Percentiles rank a stretch among this genome's conserved stretches.
Conservation (phyloP, 2,329 filamentous ascomycete genomes). For the Botrytis medusae region DNA sequence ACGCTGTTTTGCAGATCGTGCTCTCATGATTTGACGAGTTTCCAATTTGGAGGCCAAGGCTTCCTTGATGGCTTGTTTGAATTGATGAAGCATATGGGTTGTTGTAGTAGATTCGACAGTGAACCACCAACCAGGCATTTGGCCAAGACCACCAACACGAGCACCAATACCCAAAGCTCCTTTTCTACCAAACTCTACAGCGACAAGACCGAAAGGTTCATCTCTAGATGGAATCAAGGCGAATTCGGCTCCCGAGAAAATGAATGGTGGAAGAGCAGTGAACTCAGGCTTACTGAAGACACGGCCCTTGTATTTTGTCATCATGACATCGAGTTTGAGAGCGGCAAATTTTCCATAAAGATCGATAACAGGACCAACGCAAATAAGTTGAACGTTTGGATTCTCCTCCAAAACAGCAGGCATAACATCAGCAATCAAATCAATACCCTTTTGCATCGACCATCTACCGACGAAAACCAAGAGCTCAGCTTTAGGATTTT, state of each 20-base stretch:
- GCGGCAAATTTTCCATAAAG: constrained; percentile 68
- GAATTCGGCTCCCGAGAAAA: constrained; percentile 68
- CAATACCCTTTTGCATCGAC: constrained; percentile 68
- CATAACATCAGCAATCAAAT: constrained; percentile 67
- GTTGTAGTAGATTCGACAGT: constrained; percentile 65
- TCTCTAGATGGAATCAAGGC: constrained; percentile 67
- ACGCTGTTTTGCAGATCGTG: constrained; percentile 62
- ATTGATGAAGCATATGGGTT: constrained; percentile 62
- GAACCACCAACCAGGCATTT: constrained; percentile 72
- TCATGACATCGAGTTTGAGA: constrained; percentile 62
- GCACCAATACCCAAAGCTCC: constrained; percentile 66
- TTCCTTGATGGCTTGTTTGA: constrained; percentile 62
- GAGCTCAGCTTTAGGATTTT: constrained; percentile 61
- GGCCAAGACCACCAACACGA: constrained; percentile 65
- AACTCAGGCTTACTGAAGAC: constrained; percentile 70
- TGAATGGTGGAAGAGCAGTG: constrained; percentile 63
- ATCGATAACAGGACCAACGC: constrained; percentile 65
- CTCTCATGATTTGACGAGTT: constrained; percentile 61
- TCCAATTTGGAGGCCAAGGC: constrained; percentile 58
- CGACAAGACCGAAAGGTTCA: constrained; percentile 68
- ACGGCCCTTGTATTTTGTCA: constrained; percentile 61
- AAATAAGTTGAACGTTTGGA: constrained; percentile 60
- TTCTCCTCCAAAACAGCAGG: constrained; percentile 61
- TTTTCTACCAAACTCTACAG: constrained; percentile 68
- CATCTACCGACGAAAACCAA: constrained; percentile 69